Evolutionary conservation across 768 basidiomycete species (phyloP).

Genomic region (Erythrobasidium yunnanense): DNA sequence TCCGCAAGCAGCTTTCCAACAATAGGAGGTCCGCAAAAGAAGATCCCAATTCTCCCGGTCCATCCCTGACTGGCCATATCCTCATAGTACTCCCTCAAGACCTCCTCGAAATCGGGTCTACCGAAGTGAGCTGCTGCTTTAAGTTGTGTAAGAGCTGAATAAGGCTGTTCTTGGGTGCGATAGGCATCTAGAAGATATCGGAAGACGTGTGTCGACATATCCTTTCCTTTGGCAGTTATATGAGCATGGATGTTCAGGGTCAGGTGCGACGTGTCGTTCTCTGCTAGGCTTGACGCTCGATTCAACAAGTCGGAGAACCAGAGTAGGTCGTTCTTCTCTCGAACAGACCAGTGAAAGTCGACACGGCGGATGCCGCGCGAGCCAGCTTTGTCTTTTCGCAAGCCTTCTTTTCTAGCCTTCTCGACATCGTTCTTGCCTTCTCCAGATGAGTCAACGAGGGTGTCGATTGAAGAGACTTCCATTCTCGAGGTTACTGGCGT

Average conservation of each 20-base stretch:
- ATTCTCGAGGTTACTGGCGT: too few relatives aligned
- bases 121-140: conserved; percentile 3
- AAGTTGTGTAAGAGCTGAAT: conserved; percentile 12
- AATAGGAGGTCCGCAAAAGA: conserved; percentile 16
- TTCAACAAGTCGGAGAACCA: conserved; percentile 25
- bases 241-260: conserved; percentile 23
- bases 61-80: conserved; percentile 19
- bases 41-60: conserved; percentile 18
- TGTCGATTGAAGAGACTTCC: too few relatives aligned
- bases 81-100: conserved; percentile 8
- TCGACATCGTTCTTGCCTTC: too few relatives aligned
- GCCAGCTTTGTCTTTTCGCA: background rate
- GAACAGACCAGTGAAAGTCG: conserved; percentile 26
- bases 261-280: background rate
- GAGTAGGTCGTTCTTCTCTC: conserved; percentile 17
- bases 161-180: conserved; percentile 13
- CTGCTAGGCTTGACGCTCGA: conserved; percentile 4
- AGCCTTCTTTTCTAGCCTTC: background rate
- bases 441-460: too few relatives aligned
- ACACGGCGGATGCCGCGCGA: background rate
- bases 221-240: conserved; percentile 9
- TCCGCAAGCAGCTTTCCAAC: conserved; percentile 16
- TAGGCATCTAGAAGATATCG: conserved; percentile 18
- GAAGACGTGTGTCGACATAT: conserved; percentile 20
- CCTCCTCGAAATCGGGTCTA: conserved; percentile 4